phyloP scores from a whole-genome alignment of 2,329 filamentous ascomycete genomes.

The Venturiaceae sp. region DNA sequence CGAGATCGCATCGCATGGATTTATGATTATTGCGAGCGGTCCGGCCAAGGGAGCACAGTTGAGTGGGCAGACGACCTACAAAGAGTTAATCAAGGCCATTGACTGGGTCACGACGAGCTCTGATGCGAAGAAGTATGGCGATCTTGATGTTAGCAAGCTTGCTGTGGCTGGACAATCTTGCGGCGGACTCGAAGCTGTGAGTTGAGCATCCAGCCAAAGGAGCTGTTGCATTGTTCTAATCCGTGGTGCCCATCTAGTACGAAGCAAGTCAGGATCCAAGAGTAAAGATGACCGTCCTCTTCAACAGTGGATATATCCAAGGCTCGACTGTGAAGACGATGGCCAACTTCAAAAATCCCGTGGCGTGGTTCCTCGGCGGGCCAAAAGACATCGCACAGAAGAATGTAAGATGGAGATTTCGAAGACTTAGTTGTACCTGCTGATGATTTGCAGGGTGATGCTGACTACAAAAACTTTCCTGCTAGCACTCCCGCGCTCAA shows the following conservation, averaged over 20 bases:
- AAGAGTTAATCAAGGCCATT: conserved; percentile 2
- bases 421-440: neutral
- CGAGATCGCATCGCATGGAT: conserved; percentile 9
- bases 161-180: conserved; percentile 8
- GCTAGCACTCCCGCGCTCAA: neutral
- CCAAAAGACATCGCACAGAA: conserved; percentile 3
- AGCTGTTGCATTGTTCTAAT: neutral
- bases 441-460: neutral
- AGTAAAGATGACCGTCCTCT: conserved; percentile 5
- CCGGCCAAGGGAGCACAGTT: neutral
- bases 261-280: neutral
- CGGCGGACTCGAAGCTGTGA: conserved; percentile 8
- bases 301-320: conserved; percentile 7
- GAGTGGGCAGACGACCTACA: neutral
- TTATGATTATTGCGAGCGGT: conserved; percentile 5
- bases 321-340: neutral
- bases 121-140: conserved; percentile 5
- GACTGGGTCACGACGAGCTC: conserved; percentile 1
- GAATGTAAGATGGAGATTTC: neutral
- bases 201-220: neutral
- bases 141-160: conserved; percentile 3
- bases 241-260: neutral
- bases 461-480: conserved; percentile 5
- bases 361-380: conserved; percentile 8
- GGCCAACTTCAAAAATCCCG: neutral